Evolutionary conservation across 345 rosid species (phyloP), one percentile per base, ranked within the genome.

Genomic region (Passiflora organensis): DNA sequence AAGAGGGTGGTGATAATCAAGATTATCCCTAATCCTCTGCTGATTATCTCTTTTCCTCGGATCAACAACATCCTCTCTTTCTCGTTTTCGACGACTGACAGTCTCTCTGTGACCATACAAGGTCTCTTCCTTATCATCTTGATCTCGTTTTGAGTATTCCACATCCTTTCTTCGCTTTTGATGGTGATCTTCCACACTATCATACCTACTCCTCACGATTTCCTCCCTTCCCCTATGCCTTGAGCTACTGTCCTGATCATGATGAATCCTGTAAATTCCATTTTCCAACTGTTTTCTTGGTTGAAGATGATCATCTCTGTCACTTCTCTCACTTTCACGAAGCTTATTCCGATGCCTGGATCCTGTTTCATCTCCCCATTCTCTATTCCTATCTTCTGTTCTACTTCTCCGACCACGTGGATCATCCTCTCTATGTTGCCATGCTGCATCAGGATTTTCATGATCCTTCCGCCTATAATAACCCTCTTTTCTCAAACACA

Each of bases 151-250:
- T 39, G 60, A 19, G 72, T 76, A 79, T 38, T 93, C 97, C 24
- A 84, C 94, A 46, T 78, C 91, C 63, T 83, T 88, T 70, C 81
- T 84, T 74, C 86, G 78, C 80, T 83, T 93, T 78, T 70, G 66
- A 44, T 56, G 74, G 78, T 86, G 77, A 66, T 84, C 94, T 69
- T 81, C 89, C 44, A 59, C 62, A 46, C 52, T 52, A 47, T 83
- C 93, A 71, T 74, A 65, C 67, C 73, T 78, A 70, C 63, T 69
- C 79, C 84, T 85, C 66, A 63, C 19, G 66, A 45, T 71, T 51
- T 82, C 89, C 36, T 78, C 86, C 70, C 80, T 82, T 65, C 78
- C 93, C 74, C 81, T 80, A 36, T 62, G 80, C 54, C 78, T 49
- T 15, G 80, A 54, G 44, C 69, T 64, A 44, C 72, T 65, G 67